Base-by-base conservation (phyloP, 2,329 filamentous ascomycete genomes). In the Calonectria naviculata region DNA sequence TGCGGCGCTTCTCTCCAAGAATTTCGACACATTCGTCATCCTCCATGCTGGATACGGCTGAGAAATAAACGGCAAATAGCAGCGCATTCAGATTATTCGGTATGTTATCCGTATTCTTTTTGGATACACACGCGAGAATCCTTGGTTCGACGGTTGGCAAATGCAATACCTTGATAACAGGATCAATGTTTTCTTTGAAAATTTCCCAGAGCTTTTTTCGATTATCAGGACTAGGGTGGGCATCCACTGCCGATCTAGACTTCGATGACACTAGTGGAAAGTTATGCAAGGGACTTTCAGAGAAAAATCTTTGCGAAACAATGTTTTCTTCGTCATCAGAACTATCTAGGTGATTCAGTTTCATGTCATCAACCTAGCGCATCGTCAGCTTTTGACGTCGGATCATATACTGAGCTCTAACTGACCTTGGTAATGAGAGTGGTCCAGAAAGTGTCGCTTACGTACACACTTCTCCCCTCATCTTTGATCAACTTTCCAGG, bases 381-480 rank as follows among this genome's bases (percentile, higher is more conserved):
- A 24, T 3, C 13, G n/a, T 63, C 19, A 38, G 29, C 34, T n/a
- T 2, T 19, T 15, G 29, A 21, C 21, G 19, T 2, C 10, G 3
- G 41, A 38, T 7, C 4, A n/a, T 8, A n/a, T 4, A 31, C 9
- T 21, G 2, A n/a, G n/a, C 34, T 2, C 1, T 26, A 13, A 24
- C 66, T 21, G 24, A 68, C 66, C 44, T 63, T 54, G 26, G 38
- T 49, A 26, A 65, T 62, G 6, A 70, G 61, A 26, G 52, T 28
- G 15, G 64, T 54, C 67, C 67, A 70, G 26, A 70, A 70, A 26
- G 15, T 38, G 24, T 63, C 67, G 21, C 67, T 70, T 5, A 70
- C 42, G 26, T 65, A 70, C 9, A 62, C 58, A 13, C 47, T 62
- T 28, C 67, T 26, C 13, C 67, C 67, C 17, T 61, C 61, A 29